phyloP scores from a whole-genome alignment of 2,329 filamentous ascomycete species.

The Madurella fahalii region DNA sequence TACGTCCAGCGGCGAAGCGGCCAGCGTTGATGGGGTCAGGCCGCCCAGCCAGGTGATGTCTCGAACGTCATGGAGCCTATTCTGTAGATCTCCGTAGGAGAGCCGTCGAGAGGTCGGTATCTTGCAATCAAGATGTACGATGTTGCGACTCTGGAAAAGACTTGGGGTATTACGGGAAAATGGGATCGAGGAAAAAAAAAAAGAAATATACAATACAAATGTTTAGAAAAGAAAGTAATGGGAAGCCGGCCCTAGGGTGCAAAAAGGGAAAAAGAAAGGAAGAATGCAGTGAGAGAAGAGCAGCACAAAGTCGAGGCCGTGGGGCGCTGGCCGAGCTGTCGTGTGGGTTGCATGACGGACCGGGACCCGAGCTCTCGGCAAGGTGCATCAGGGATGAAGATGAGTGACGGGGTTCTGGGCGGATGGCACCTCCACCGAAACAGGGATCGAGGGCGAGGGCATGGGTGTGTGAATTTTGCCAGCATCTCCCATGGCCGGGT shows the following conservation, averaged over 20 bases:
- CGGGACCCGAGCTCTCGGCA: slow-evolving; percentile 18
- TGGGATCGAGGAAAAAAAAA: background rate
- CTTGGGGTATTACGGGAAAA: slow-evolving; percentile 14
- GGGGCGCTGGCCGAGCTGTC: slow-evolving; percentile 18
- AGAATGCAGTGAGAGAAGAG: slow-evolving; percentile 18
- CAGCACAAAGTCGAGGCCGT: background rate
- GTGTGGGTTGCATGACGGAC: slow-evolving; percentile 24
- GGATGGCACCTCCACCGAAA: slow-evolving; percentile 11
- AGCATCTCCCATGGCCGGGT: slow-evolving; percentile 11
- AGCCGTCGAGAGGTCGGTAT: background rate
- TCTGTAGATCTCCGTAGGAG: background rate
- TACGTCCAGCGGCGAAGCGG: slow-evolving; percentile 12
- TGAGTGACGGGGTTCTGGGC: slow-evolving; percentile 1
- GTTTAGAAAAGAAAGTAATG: slow-evolving; percentile 15
- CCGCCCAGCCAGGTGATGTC: slow-evolving; percentile 14
- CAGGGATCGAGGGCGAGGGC: slow-evolving; percentile 9
- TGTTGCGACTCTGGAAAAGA: background rate
- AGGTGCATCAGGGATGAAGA: slow-evolving; percentile 22
- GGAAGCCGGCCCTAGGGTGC: background rate
- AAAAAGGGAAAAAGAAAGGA: slow-evolving; percentile 12
- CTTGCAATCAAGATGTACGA: background rate
- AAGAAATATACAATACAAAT: slow-evolving; percentile 18
- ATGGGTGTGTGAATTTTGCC: slow-evolving; percentile 18
- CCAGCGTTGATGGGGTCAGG: slow-evolving; percentile 20
- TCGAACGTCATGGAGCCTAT: slow-evolving; percentile 10